phyloP scores from a whole-genome alignment of 441 rosid genomes.

The Erodium moschatum region DNA sequence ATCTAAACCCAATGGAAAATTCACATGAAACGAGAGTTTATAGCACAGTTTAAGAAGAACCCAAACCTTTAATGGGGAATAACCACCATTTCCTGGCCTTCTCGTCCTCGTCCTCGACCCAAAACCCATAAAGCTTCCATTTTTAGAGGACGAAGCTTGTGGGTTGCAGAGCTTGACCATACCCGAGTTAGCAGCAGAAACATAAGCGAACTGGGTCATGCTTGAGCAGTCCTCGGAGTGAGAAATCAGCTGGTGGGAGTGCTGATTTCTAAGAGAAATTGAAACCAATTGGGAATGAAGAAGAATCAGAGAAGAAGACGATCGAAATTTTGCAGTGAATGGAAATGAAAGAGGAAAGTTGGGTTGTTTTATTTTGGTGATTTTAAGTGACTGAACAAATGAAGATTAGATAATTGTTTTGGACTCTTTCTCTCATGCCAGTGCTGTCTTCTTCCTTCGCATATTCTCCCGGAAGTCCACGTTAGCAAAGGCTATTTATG shows the following conservation, averaged over 20 bases:
- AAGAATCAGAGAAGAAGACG: neutral
- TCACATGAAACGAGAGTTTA: neutral
- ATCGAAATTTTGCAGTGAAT: neutral
- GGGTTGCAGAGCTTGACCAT: neutral
- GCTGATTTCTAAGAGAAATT: neutral
- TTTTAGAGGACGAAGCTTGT: neutral
- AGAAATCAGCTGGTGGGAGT: neutral
- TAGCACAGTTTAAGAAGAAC: neutral
- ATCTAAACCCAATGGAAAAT: too few species aligned
- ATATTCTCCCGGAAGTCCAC: neutral
- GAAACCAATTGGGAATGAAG: neutral
- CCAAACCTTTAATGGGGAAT: neutral
- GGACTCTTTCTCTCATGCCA: neutral
- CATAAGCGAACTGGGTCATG: neutral
- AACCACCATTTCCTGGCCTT: conserved; percentile 1
- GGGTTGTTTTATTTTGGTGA: neutral
- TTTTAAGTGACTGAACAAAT: neutral
- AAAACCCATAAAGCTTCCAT: conserved; percentile 3
- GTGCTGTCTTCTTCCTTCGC: neutral
- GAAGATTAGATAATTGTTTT: neutral
- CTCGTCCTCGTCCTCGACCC: neutral
- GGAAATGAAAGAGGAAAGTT: neutral
- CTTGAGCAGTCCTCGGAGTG: neutral
- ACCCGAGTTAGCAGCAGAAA: conserved; percentile 1
- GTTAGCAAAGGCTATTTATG: too few species aligned